phyloP scores from a whole-genome alignment of 2,329 filamentous ascomycete genomes.

The Sphaerulina populicola region DNA sequence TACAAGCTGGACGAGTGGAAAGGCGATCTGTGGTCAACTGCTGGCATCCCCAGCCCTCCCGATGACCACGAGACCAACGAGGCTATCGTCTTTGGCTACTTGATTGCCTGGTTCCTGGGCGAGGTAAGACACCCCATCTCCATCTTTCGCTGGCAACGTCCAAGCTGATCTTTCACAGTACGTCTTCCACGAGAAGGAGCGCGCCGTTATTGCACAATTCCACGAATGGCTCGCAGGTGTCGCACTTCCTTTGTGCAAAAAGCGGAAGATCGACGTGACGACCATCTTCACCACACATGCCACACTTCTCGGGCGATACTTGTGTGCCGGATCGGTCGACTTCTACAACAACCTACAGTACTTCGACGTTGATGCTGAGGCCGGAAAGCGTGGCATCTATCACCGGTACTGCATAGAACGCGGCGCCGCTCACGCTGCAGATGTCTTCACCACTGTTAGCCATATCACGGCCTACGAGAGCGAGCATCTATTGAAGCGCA shows the following conservation, averaged over 20 bases:
- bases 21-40: conserved; percentile 82
- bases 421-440: conserved; percentile 79
- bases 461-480: conserved; percentile 98
- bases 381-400: conserved; percentile 96
- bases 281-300: conserved; percentile 99
- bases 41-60: conserved; percentile 87
- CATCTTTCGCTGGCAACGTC: background rate
- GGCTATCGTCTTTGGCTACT: conserved; percentile 91
- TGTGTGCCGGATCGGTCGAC: conserved; percentile 93
- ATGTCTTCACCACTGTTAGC: conserved; percentile 97
- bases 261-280: conserved; percentile 87
- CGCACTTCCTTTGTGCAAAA: conserved; percentile 82
- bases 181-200: conserved; percentile 83
- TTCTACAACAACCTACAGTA: conserved; percentile 98
- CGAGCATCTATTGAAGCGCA: conserved; percentile 93
- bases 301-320: conserved; percentile 86
- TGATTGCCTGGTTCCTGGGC: conserved; percentile 96
- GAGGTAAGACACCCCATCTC: conserved; percentile 54
- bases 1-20: conserved; percentile 94
- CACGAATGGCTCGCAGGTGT: conserved; percentile 98
- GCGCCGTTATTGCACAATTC: conserved; percentile 93
- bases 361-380: conserved; percentile 94
- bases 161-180: conserved; percentile 50
- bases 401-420: conserved; percentile 97
- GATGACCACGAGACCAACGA: conserved; percentile 94